Evolutionary conservation across 2,329 filamentous ascomycete species (phyloP).

Genomic region (Cryphonectria parasitica): DNA sequence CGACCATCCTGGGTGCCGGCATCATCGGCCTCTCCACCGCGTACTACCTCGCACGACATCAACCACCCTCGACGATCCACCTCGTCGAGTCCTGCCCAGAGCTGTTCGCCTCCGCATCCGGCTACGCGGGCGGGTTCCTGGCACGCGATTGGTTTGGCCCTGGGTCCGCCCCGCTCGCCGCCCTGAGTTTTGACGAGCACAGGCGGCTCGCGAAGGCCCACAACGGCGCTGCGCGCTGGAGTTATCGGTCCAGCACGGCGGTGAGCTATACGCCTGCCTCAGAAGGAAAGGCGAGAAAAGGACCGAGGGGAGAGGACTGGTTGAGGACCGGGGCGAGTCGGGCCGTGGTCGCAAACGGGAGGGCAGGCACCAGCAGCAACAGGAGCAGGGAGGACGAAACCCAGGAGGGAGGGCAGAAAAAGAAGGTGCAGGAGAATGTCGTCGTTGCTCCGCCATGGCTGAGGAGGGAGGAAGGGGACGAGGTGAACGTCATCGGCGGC

Average conservation of each 20-base stretch:
- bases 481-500: slow-evolving; percentile 64
- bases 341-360: slow-evolving; percentile 52
- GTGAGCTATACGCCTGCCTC: slow-evolving; percentile 51
- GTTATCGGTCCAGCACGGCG: slow-evolving; percentile 58
- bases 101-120: slow-evolving; percentile 75
- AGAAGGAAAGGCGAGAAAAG: slow-evolving; percentile 36
- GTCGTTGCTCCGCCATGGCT: slow-evolving; percentile 58
- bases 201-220: slow-evolving; percentile 63
- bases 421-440: slow-evolving; percentile 28
- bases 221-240: slow-evolving; percentile 58
- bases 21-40: slow-evolving; percentile 73
- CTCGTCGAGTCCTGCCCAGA: slow-evolving; percentile 52
- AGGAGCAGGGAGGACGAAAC: slow-evolving; percentile 6
- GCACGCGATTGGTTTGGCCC: slow-evolving; percentile 73
- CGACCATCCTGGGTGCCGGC: slow-evolving; percentile 69
- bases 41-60: slow-evolving; percentile 67
- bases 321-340: slow-evolving; percentile 66
- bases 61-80: slow-evolving; percentile 48
- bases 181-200: slow-evolving; percentile 72
- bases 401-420: slow-evolving; percentile 32
- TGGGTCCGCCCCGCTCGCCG: slow-evolving; percentile 60
- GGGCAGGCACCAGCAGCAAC: slow-evolving; percentile 15
- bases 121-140: slow-evolving; percentile 74
- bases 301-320: slow-evolving; percentile 65
- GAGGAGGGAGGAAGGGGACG: slow-evolving; percentile 56